Evolutionary conservation across 371 early-diverging fungal species (phyloP).

Genomic region (Actinomortierella wolfii): DNA sequence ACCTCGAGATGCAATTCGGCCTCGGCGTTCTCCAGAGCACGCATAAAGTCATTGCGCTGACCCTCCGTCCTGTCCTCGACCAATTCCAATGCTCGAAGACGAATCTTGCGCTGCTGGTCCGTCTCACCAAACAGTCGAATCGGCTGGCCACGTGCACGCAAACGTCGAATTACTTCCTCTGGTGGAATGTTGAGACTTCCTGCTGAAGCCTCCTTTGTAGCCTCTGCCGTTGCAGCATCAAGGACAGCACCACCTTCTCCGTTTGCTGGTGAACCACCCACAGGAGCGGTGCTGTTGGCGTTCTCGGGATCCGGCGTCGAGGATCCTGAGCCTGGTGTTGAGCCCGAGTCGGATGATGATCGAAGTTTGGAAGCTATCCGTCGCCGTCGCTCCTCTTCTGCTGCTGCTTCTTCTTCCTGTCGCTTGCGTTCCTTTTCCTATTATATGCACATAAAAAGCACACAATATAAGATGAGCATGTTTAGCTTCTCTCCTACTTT

Average conservation of each 20-base stretch:
- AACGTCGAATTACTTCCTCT: constrained; percentile 82
- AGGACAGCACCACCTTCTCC: constrained; percentile 7
- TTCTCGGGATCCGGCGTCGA: no score
- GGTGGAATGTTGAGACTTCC: constrained; percentile 65
- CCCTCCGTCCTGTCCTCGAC: constrained; percentile 85
- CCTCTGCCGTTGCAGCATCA: constrained; percentile 1
- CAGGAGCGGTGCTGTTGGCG: no score
- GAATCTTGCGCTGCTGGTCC: constrained; percentile 77
- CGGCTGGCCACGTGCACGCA: constrained; percentile 90
- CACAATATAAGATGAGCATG: background rate
- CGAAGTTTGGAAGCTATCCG: background rate
- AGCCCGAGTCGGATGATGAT: constrained; percentile 19
- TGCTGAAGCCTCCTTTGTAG: constrained; percentile 5
- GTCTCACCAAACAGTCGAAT: constrained; percentile 94
- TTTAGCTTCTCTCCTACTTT: constrained; percentile 17
- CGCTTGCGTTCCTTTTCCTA: constrained; percentile 48
- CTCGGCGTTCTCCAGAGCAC: constrained; percentile 84
- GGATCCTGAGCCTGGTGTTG: no score
- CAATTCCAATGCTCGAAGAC: constrained; percentile 85
- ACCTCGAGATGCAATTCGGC: constrained; percentile 79
- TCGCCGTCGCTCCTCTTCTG: background rate
- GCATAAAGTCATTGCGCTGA: constrained; percentile 90
- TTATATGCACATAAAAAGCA: no score
- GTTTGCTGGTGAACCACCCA: constrained; percentile 30
- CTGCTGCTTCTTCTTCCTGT: constrained; percentile 34